Conservation (phyloP, 2,329 filamentous ascomycete genomes). For the Coniochaeta prunicola region DNA sequence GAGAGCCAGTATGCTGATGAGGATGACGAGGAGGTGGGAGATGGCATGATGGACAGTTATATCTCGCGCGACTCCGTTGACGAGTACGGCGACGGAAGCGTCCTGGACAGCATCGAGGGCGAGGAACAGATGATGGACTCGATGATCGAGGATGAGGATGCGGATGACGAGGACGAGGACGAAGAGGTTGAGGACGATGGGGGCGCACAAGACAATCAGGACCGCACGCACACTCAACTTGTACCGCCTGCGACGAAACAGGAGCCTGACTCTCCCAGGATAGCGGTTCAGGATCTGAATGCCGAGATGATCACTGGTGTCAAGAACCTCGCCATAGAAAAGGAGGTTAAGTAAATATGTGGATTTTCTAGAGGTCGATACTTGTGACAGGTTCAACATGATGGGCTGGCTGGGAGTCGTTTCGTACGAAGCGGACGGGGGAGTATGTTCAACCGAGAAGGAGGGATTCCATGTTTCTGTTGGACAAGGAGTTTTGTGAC, state of each 20-base stretch:
- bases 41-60: slow-evolving; percentile 37
- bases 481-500: slow-evolving; percentile 6
- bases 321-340: slow-evolving; percentile 42
- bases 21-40: slow-evolving; percentile 33
- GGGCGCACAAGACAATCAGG: slow-evolving; percentile 17
- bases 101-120: slow-evolving; percentile 28
- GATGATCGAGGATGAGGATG: slow-evolving; percentile 27
- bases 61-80: slow-evolving; percentile 28
- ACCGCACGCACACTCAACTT: slow-evolving; percentile 5
- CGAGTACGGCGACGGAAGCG: slow-evolving; percentile 27
- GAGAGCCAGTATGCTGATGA: slow-evolving; percentile 26
- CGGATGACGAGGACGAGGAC: slow-evolving; percentile 23
- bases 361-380: not conserved
- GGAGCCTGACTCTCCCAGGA: slow-evolving; percentile 6
- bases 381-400: slow-evolving; percentile 8
- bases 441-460: slow-evolving; percentile 3
- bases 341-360: slow-evolving; percentile 18
- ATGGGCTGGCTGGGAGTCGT: not conserved
- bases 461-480: slow-evolving; percentile 3
- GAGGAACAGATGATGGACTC: slow-evolving; percentile 33
- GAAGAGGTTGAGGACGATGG: slow-evolving; percentile 31
- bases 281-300: slow-evolving; percentile 35
- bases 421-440: not conserved
- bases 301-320: slow-evolving; percentile 56
- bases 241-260: slow-evolving; percentile 3